phyloP scores from a whole-genome alignment of 2,329 filamentous ascomycete species.

The Xylariaceae sp. region DNA sequence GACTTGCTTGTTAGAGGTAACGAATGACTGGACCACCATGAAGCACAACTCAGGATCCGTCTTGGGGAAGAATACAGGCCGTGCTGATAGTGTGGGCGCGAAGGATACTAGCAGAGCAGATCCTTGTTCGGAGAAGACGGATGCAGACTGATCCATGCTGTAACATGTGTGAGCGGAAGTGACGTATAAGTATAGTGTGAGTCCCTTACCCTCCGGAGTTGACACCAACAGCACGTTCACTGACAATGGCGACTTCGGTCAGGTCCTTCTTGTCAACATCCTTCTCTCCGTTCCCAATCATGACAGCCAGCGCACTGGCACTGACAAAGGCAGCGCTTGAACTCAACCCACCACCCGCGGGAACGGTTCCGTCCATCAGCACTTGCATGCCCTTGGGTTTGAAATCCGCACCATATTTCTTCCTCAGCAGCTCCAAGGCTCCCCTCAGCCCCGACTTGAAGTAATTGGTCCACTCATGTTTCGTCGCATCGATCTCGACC shows the following conservation, averaged over 20 bases:
- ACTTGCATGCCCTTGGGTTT: slow-evolving; percentile 82
- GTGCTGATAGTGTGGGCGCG: slow-evolving; percentile 76
- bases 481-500: slow-evolving; percentile 82
- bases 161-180: slow-evolving; percentile 21
- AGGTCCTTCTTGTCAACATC: slow-evolving; percentile 89
- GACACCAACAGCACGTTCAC: slow-evolving; percentile 91
- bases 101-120: slow-evolving; percentile 92
- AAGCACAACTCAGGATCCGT: slow-evolving; percentile 86
- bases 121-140: slow-evolving; percentile 87
- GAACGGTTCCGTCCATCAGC: slow-evolving; percentile 89
- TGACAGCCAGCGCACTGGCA: slow-evolving; percentile 84
- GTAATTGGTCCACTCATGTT: slow-evolving; percentile 97
- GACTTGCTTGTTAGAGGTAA: slow-evolving; percentile 92
- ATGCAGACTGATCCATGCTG: slow-evolving; percentile 97
- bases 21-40: slow-evolving; percentile 92
- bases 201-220: slow-evolving; percentile 86
- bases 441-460: slow-evolving; percentile 92
- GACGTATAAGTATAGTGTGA: slow-evolving; percentile 26
- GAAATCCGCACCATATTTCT: slow-evolving; percentile 67
- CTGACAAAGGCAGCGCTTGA: slow-evolving; percentile 95
- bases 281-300: slow-evolving; percentile 82
- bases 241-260: slow-evolving; percentile 91
- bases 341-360: slow-evolving; percentile 88
- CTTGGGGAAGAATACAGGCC: slow-evolving; percentile 81
- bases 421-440: slow-evolving; percentile 77